These are phyloP conservation scores for Coemansia sp. DNA, from an alignment of 192 early-diverging fungal genomes.

Conservation along the genomic window DNA sequence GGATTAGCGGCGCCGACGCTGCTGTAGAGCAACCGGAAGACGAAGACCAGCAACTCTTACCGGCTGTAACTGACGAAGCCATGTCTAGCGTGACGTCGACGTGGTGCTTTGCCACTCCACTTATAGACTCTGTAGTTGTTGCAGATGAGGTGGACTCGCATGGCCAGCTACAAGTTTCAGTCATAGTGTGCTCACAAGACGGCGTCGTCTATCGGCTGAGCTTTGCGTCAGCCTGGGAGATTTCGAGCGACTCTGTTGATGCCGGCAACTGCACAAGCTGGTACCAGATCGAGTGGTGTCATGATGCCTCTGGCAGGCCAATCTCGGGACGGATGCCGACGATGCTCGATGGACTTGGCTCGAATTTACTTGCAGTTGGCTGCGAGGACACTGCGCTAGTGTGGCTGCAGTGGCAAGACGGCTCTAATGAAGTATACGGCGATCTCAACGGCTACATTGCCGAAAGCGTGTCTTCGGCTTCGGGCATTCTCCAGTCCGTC, in stretches of 20 bases:
- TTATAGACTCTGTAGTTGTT: conserved; percentile 24
- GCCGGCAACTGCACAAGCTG: conserved; percentile 33
- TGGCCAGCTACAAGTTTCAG: conserved; percentile 11
- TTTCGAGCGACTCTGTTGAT: conserved; percentile 26
- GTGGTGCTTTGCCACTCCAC: conserved; percentile 36
- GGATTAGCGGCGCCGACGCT: conserved; percentile 15
- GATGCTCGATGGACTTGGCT: conserved; percentile 21
- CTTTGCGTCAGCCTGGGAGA: conserved; percentile 39
- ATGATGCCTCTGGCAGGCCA: conserved; percentile 3
- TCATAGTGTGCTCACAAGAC: conserved; percentile 25
- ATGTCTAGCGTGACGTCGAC: conserved; percentile 19
- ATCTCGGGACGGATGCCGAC: conserved; percentile 7
- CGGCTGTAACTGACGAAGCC: conserved; percentile 2
- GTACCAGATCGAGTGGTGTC: conserved; percentile 39
- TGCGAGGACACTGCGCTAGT: conserved; percentile 34
- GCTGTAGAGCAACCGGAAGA: neutral
- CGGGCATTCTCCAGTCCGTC: conserved; percentile 34
- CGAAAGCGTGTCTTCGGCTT: conserved; percentile 27
- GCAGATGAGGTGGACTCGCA: conserved; percentile 17
- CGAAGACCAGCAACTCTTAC: neutral
- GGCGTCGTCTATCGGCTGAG: conserved; percentile 34
- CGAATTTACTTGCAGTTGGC: conserved; percentile 10
- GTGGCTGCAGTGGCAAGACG: conserved; percentile 36
- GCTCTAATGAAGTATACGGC: conserved; percentile 11
- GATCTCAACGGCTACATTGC: conserved; percentile 16